These are phyloP conservation scores for Corynascus novoguineensis DNA, from an alignment of 495 filamentous ascomycete genomes.

Conservation along the genomic window DNA sequence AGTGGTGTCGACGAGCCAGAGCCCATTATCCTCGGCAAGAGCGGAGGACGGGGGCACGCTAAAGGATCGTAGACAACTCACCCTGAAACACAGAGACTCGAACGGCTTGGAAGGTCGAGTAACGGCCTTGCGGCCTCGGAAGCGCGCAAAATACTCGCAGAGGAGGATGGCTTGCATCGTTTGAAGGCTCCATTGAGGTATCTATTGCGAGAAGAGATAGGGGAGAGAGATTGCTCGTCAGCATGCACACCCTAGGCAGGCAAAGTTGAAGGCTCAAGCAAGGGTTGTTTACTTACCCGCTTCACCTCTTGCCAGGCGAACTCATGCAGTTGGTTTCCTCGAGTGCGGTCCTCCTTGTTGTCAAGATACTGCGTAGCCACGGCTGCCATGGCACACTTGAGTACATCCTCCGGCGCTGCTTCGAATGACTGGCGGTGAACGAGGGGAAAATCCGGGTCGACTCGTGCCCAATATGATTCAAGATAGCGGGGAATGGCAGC, in stretches of 20 bases:
- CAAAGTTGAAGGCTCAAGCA: neutral
- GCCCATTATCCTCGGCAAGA: constrained; percentile 19
- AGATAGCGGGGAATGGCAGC: constrained; percentile 38
- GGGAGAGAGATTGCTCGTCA: neutral
- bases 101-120: constrained; percentile 43
- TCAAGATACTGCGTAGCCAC: constrained; percentile 43
- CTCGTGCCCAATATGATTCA: constrained; percentile 41
- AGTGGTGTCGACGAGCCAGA: constrained; percentile 35
- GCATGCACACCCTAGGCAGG: too few species aligned
- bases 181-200: constrained; percentile 41
- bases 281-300: constrained; percentile 22
- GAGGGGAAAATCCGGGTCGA: constrained; percentile 39
- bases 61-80: constrained; percentile 39
- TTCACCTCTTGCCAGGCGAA: constrained; percentile 42
- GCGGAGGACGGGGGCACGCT: constrained; percentile 25
- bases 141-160: constrained; percentile 50
- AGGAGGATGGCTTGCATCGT: constrained; percentile 53
- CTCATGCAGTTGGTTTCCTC: constrained; percentile 42
- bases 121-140: constrained; percentile 45
- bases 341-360: constrained; percentile 40
- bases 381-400: constrained; percentile 47
- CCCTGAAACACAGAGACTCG: constrained; percentile 47
- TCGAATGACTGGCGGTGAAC: constrained; percentile 40
- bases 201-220: constrained; percentile 19
- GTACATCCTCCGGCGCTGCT: constrained; percentile 33